Evolutionary conservation across 495 filamentous ascomycete genomes (phyloP).

Genomic region (Talaromyces proteolyticus): DNA sequence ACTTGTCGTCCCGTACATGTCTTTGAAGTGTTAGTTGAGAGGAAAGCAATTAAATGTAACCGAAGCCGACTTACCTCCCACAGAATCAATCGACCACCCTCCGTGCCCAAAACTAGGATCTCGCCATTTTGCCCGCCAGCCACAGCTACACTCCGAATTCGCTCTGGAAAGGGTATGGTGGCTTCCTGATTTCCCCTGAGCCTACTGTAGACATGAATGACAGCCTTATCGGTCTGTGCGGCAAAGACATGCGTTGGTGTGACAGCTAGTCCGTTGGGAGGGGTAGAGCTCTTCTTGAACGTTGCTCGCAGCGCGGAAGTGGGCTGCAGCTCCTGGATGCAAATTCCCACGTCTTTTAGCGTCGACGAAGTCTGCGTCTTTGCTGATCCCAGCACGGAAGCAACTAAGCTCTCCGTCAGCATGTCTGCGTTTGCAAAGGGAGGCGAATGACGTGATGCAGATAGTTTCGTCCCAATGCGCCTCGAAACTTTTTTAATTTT

Average conservation of each 20-base stretch:
- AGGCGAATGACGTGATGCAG: too few relatives aligned
- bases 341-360: conserved; percentile 75
- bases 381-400: conserved; percentile 59
- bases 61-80: conserved; percentile 71
- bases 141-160: conserved; percentile 66
- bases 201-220: conserved; percentile 85
- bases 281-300: conserved; percentile 90
- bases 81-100: conserved; percentile 75
- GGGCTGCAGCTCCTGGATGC: conserved; percentile 76
- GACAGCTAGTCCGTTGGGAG: conserved; percentile 71
- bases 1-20: conserved; percentile 81
- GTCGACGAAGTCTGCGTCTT: conserved; percentile 59
- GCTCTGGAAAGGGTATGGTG: conserved; percentile 77
- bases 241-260: conserved; percentile 84
- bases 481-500: conserved; percentile 24
- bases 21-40: conserved; percentile 43
- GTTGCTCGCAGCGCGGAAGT: conserved; percentile 59
- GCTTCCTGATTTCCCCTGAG: conserved; percentile 81
- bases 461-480: too few relatives aligned
- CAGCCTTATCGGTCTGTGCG: conserved; percentile 83
- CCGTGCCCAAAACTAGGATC: conserved; percentile 77
- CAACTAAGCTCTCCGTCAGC: conserved; percentile 78
- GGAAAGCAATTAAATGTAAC: conserved; percentile 9
- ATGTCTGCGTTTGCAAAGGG: conserved; percentile 38
- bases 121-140: conserved; percentile 55